These are phyloP conservation scores for Flaveria linearis DNA, from an alignment of 129 eudicot species.

Conservation along the genomic window DNA sequence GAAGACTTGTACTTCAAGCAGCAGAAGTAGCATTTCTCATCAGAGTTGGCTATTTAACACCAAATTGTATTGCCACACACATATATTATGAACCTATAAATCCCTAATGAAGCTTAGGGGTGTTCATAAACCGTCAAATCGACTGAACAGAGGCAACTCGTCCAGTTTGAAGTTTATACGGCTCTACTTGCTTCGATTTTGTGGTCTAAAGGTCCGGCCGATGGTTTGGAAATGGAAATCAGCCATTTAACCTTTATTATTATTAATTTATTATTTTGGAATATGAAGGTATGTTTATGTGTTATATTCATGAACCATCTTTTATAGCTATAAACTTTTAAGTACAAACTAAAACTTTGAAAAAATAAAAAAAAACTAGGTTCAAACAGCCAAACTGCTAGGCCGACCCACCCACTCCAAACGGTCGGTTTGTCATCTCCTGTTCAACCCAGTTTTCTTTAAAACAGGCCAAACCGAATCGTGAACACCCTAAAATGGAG, in stretches of 20 bases:
- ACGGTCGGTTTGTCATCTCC: neutral
- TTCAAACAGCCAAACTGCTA: neutral
- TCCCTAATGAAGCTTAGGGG: neutral
- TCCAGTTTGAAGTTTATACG: neutral
- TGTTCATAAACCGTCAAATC: neutral
- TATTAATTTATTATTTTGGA: neutral
- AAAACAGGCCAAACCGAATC: neutral
- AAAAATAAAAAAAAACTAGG: neutral
- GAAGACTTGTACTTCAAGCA: slow-evolving; percentile 10
- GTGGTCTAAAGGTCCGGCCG: neutral
- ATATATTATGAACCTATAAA: neutral
- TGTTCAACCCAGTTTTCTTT: neutral
- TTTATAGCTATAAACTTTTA: neutral
- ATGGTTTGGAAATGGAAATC: neutral
- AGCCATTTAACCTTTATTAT: neutral
- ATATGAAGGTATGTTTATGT: neutral
- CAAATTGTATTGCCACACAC: too few relatives aligned
- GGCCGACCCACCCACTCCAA: neutral
- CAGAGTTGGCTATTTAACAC: neutral
- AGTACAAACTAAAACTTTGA: neutral
- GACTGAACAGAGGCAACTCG: neutral
- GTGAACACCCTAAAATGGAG: neutral
- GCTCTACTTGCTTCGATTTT: neutral
- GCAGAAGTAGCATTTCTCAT: neutral
- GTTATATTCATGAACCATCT: neutral